A percentile compares a stretch with the other conserved stretches of the same genome.
phyloP scores from a whole-genome alignment of 1,284 basidiomycete species.

The Cystobasidium slooffiae region DNA sequence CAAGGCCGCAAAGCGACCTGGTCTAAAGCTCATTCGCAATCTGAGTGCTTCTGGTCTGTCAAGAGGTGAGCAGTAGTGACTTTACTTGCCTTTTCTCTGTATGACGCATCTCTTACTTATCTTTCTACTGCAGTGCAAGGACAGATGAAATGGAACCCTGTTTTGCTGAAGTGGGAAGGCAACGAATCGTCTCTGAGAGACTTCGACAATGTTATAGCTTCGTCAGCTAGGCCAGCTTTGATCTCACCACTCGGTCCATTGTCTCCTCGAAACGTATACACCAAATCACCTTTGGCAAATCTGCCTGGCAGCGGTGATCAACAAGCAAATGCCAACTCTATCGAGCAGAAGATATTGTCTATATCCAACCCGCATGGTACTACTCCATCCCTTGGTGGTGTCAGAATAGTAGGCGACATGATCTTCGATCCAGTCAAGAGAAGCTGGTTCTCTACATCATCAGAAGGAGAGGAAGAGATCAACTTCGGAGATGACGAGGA shows the following conservation, averaged over 20 bases:
- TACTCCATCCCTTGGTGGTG: constrained; percentile 42
- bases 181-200: constrained; percentile 87
- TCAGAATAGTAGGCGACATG: constrained; percentile 91
- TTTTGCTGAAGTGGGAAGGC: constrained; percentile 88
- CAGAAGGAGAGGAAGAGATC: constrained; percentile 88
- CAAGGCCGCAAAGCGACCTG: constrained; percentile 60
- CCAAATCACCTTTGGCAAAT: neutral
- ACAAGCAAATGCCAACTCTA: neutral
- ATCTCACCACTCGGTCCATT: constrained; percentile 73
- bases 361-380: constrained; percentile 18
- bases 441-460: constrained; percentile 82
- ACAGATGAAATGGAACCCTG: constrained; percentile 96
- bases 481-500: constrained; percentile 67
- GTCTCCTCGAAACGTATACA: constrained; percentile 12
- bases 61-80: constrained; percentile 67
- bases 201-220: constrained; percentile 79
- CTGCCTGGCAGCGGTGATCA: neutral
- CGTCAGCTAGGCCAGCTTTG: constrained; percentile 87
- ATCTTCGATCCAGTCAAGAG: constrained; percentile 90
- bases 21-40: constrained; percentile 83
- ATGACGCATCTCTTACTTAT: too few species aligned
- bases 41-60: constrained; percentile 70
- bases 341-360: neutral
- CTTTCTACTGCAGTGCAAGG: constrained; percentile 74
- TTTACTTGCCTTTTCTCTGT: too few species aligned